These are phyloP conservation scores for Colletotrichum cuscutae DNA, from an alignment of 2,329 filamentous ascomycete genomes.

Conservation along the genomic window DNA sequence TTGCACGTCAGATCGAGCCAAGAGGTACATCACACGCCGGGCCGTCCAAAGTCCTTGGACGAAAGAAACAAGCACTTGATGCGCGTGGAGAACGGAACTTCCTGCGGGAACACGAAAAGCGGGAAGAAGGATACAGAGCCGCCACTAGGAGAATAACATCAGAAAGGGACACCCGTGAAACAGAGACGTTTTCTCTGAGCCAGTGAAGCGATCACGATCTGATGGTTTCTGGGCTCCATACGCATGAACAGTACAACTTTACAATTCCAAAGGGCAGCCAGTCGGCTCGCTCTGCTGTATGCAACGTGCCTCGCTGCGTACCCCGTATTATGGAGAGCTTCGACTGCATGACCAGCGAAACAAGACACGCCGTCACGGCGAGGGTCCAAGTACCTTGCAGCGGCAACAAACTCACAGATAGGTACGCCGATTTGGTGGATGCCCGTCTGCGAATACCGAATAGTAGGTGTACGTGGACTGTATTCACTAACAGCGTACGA, in stretches of 20 bases:
- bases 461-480: not conserved
- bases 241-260: constrained; percentile 31
- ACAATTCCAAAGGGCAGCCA: constrained; percentile 1
- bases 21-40: constrained; percentile 28
- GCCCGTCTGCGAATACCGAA: not conserved
- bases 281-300: constrained; percentile 22
- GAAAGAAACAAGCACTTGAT: constrained; percentile 27
- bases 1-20: constrained; percentile 1
- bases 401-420: not conserved
- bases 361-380: not conserved
- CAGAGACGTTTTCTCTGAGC: not conserved
- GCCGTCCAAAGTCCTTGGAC: constrained; percentile 26
- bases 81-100: constrained; percentile 1
- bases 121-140: not conserved
- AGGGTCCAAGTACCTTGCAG: constrained; percentile 14
- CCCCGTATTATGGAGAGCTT: constrained; percentile 17
- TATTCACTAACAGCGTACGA: not conserved
- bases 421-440: not conserved
- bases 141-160: not conserved
- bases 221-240: constrained; percentile 8
- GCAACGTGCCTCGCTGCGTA: constrained; percentile 23
- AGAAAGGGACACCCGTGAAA: not conserved
- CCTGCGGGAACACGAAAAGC: not conserved
- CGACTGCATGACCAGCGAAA: constrained; percentile 13
- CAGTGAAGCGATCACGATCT: constrained; percentile 14